Evolutionary conservation across 441 rosid species (phyloP).

Genomic region (Lepidium campestre): DNA sequence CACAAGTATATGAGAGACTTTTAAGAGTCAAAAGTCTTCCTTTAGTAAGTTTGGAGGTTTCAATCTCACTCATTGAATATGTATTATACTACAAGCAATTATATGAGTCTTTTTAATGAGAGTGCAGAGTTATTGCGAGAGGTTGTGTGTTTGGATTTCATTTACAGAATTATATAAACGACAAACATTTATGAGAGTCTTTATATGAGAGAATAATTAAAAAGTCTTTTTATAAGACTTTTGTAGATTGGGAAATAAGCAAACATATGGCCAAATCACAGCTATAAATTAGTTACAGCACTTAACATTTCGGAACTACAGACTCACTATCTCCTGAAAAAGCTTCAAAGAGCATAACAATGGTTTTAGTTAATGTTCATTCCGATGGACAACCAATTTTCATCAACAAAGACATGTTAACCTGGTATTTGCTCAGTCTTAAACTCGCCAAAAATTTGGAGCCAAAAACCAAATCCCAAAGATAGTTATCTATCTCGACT

Average conservation of each 20-base stretch:
- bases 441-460: constrained; percentile 62
- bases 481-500: constrained; percentile 58
- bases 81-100: not conserved
- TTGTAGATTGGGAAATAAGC: not conserved
- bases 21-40: too few relatives aligned
- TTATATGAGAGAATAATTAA: not conserved
- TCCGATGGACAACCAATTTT: constrained; percentile 7
- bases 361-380: constrained; percentile 12
- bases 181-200: not conserved
- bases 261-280: not conserved
- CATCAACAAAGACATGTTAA: constrained; percentile 53
- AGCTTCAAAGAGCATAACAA: not conserved
- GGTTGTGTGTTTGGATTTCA: not conserved
- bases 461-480: constrained; percentile 33
- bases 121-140: not conserved
- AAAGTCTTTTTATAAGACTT: not conserved
- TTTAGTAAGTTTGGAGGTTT: too few relatives aligned
- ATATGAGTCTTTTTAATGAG: not conserved
- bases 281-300: not conserved
- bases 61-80: not conserved
- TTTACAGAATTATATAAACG: not conserved
- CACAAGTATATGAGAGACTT: too few relatives aligned
- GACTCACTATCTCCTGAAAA: not conserved
- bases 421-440: constrained; percentile 70
- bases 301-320: not conserved